Evolutionary conservation across 2,329 filamentous ascomycete species (phyloP), one percentile per base, ranked within the genome.

Genomic region (Ophiostoma australiae): DNA sequence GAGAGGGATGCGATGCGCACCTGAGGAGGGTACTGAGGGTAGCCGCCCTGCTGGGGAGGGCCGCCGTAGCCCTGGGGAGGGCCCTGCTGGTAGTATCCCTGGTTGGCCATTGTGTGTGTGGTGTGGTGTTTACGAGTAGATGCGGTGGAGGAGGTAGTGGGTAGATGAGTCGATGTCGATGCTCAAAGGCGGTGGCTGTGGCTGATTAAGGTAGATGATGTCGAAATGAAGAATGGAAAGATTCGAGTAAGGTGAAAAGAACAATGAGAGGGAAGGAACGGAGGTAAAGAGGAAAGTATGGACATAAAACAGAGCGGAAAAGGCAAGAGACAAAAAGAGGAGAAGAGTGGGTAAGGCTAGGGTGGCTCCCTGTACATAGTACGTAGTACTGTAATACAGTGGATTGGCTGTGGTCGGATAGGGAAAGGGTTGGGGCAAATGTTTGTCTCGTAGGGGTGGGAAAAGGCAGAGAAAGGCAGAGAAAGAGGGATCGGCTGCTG

Each of bases 1-100:
- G 10, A 27, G 27, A 31, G 27, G 10, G n/a, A n/a, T 27, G 52
- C 4, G 27, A 67, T 23, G 11, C 78, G 75, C 77, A 83, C 82
- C 76, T 79, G 80, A 55, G 79, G 81, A 74, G 82, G 81, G 70
- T 82, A 80, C 73, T 82, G 80, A 70, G 81, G 81, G 71, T 81
- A 80, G 69, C 77, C 76, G 58, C 58, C 58, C 58, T 63, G 58
- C 70, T 78, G 77, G 23, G 44, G 68, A 10, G 68, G 52, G 10
- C 52, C 52, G 52, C 52, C 39, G 37, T 69, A 69, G 68, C 52
- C 52, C 68, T 73, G 75, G 13, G 72, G 71, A 69, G 80, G 74
- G 73, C 78, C 78, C 74, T 78, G 76, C 72, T 79, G 75, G 75
- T 82, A 82, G 74, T 79, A 80, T 33, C 76, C 75, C 67, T 78